Evolutionary conservation across 805 yeast species (phyloP), one percentile per base, ranked within the genome.

Genomic region (Debaryomyces hansenii): DNA sequence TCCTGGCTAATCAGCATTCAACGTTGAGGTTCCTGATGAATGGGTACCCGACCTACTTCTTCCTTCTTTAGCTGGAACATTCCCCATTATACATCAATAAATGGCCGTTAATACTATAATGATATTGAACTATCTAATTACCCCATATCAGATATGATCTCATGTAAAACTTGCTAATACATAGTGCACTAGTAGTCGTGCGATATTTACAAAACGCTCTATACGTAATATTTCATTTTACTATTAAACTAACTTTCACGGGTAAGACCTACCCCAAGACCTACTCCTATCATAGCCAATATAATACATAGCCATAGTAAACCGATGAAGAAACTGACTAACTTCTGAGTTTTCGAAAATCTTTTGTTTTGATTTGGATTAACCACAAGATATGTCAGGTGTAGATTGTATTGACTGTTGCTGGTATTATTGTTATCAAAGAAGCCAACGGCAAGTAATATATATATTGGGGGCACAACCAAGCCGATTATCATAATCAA

Each of bases 41-140:
- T 51, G 50, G 11, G 67, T 52, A 32, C 60, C 50, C n/a, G 70
- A 56, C 44, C 74, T 58, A 28, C 63, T 57, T 43, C 70, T 52
- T 20, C 56, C 49, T 52, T 72, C 77, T 56, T 71, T 72, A 15
- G 75, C 62, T 32, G 76, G 74, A 28, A 72, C 74, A 59, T 72
- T 72, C 36, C 77, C 77, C 77, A 72, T 72, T 24, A 33, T 41
- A 31, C 16, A 31, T 31, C 14, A 31, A n/a, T 14, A 31, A 31
- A 24, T 24, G 4, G 27, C 5, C 27, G 27, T 24, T 24, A 7
- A 24, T 24, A 24, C 10, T 7, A 24, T 24, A 24, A 6, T 24
- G 27, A 24, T 24, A 24, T 6, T 24, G 27, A 24, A 24, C 34
- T 31, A 3, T 11, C 16, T 14, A 8, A 31, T 31, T 11, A 8